Percentiles rank a stretch among this genome's conserved stretches.
Evolutionary conservation across 345 rosid genomes (phyloP).

Genomic region (Zanthoxylum bungeanum): DNA sequence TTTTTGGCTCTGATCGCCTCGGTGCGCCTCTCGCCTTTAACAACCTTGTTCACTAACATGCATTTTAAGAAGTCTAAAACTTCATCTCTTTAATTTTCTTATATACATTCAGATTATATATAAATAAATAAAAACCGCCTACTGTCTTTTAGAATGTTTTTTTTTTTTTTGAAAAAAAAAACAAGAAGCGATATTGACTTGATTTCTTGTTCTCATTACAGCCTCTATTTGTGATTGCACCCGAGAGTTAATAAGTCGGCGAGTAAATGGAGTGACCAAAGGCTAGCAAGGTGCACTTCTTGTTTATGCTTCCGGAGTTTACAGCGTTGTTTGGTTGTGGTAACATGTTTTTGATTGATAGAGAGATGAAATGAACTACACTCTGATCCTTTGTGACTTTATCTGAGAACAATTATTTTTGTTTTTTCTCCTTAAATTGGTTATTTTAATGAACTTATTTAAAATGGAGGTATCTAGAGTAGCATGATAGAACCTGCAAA

Average conservation of each 20-base stretch:
- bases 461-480: neutral
- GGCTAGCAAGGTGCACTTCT: conserved; percentile 9
- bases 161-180: no score
- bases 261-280: conserved; percentile 7
- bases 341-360: conserved; percentile 17
- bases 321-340: conserved; percentile 32
- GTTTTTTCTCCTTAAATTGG: neutral
- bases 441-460: neutral
- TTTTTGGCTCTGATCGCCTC: no score
- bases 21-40: no score
- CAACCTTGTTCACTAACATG: no score
- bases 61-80: no score
- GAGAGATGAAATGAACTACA: conserved; percentile 2
- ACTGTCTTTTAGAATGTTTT: no score
- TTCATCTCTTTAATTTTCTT: no score
- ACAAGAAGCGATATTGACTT: neutral
- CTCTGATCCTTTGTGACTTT: neutral
- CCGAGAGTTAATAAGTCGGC: conserved; percentile 27
- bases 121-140: no score
- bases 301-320: conserved; percentile 21
- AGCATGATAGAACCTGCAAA: no score
- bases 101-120: no score
- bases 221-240: conserved; percentile 81
- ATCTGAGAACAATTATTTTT: neutral
- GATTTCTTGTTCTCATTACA: conserved; percentile 24